Evolutionary conservation across 345 rosid genomes (phyloP).

Genomic region (Arabis hirsuta): DNA sequence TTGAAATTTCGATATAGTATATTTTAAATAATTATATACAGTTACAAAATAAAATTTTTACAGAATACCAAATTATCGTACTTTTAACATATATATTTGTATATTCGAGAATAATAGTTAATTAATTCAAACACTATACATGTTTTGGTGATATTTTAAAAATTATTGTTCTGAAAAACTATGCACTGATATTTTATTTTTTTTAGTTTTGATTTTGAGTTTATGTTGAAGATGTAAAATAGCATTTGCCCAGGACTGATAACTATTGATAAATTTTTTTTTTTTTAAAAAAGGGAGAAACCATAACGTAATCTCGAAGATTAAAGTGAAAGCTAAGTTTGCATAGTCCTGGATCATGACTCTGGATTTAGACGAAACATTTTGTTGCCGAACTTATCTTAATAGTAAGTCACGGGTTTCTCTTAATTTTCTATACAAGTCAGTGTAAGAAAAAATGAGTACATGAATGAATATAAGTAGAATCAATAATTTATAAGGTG

Average conservation of each 20-base stretch:
- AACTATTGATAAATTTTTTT: background rate
- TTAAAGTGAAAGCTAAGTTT: conserved; percentile 11
- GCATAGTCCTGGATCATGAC: background rate
- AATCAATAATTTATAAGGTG: conserved; percentile 29
- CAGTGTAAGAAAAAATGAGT: background rate
- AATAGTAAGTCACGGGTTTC: background rate
- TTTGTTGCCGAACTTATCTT: conserved; percentile 1
- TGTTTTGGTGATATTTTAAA: background rate
- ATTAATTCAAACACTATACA: background rate
- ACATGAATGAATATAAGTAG: background rate
- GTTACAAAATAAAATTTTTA: background rate
- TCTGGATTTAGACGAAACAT: background rate
- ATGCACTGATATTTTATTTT: background rate
- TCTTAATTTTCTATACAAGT: background rate
- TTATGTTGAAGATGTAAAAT: background rate
- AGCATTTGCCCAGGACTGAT: conserved; percentile 11
- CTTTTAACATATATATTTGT: background rate
- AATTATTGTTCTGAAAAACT: background rate
- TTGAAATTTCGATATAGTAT: no score
- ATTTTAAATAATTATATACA: no score
- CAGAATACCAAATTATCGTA: background rate
- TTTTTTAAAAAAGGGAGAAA: background rate
- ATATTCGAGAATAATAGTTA: background rate
- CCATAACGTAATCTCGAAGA: background rate
- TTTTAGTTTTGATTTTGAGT: background rate